Evolutionary conservation across 2,329 filamentous ascomycete species (phyloP), one percentile per base, ranked within the genome.

Genomic region (Pseudogymnoascus sp.): DNA sequence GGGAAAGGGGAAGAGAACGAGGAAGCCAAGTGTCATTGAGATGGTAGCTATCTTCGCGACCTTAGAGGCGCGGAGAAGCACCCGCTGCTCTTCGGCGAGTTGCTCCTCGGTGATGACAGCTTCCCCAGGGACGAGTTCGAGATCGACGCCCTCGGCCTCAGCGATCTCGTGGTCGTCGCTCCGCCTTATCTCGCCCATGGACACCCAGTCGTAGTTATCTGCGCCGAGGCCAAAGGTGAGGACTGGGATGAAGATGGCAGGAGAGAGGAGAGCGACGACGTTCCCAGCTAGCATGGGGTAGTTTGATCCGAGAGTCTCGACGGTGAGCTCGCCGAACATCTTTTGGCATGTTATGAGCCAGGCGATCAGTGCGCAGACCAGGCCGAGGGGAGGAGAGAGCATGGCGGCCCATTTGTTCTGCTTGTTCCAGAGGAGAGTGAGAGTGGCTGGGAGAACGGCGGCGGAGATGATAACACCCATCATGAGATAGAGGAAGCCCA

Each of bases 381-480:
- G 81, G 5, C 89, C 90, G 1, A 92, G 77, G 0, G 88, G 80
- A 0, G 90, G 89, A 0, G 86, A 85, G 16, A 88, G 78, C 0
- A 85, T 84, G 0, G 89, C 90, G 1, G 90, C 89, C 72, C 84
- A 84, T 78, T 84, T 86, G 70, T 90, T 91, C 73, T 95, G 91
- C 1, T 87, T 84, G 29, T 83, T 83, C 91, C 91, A 96, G 64
- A 92, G 80, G 0, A 96, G 81, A 0, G 91, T 90, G 65, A 96
- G 77, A 0, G 90, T 88, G 0, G 91, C 90, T 0, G 92, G 92
- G 11, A 96, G 81, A 3, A 96, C 91, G 2, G 91, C 92, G 0
- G 89, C 85, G 0, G 88, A 91, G 71, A 96, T 94, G 69, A 96
- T 90, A 60, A 92, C 89, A 6, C 92, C 92, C 92, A 96, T 96